phyloP scores from a whole-genome alignment of 148 eudicot genomes.

The Dysphania ambrosioides region DNA sequence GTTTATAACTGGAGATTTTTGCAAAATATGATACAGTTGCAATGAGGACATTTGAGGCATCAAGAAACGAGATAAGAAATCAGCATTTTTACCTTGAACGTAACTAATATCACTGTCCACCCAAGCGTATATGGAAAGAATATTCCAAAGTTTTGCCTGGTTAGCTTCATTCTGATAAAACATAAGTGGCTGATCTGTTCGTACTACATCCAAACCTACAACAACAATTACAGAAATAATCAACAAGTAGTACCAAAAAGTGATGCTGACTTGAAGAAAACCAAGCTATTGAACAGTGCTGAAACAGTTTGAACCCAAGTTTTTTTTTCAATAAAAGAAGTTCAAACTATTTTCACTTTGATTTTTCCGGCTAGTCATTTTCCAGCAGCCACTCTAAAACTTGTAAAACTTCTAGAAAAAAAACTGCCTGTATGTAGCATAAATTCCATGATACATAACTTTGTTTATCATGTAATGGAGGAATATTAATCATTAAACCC shows the following conservation, averaged over 20 bases:
- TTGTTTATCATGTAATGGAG: background rate
- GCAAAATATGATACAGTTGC: background rate
- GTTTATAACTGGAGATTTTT: too few relatives aligned
- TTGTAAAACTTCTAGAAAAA: background rate
- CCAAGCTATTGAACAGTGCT: background rate
- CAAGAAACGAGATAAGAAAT: background rate
- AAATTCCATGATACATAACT: background rate
- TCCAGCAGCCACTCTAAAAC: background rate
- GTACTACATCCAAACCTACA: conserved; percentile 87
- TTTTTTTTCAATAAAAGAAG: background rate
- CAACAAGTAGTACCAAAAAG: conserved; percentile 17
- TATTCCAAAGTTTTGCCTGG: conserved; percentile 84
- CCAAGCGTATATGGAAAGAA: conserved; percentile 89
- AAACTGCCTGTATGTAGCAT: too few relatives aligned
- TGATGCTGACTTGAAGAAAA: conserved; percentile 4
- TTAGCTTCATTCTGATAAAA: conserved; percentile 79
- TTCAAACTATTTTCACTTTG: background rate
- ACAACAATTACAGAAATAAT: conserved; percentile 14
- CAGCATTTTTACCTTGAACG: conserved; percentile 70
- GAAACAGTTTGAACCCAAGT: conserved; percentile 2
- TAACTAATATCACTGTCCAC: conserved; percentile 75
- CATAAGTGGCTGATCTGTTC: conserved; percentile 81
- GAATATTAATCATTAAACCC: background rate
- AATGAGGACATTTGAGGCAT: background rate
- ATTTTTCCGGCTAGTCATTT: background rate